Base-by-base conservation (phyloP, 176 grass and related monocot species). In the Leersia perrieri region DNA sequence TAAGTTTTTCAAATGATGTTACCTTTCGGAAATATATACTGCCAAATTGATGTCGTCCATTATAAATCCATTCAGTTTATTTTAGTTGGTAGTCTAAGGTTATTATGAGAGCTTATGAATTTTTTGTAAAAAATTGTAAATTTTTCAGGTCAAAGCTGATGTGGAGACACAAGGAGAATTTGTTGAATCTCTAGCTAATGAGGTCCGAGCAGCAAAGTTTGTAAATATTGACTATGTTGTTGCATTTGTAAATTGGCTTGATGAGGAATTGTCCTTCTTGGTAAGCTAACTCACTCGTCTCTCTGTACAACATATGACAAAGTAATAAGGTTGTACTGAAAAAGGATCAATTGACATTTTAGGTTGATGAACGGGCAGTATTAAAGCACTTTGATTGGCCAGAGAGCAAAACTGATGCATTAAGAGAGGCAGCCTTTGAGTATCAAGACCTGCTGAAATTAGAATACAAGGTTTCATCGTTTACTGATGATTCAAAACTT, bases 341-440 rank as follows among this genome's bases (percentile, higher is more conserved):
- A 63, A 60, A 62, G 8, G 20, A 84, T 69, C 35, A 38, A 38
- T 7, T 38, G 35, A 88, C 0, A 14, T 51, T 88, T 84, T 89
- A 98, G 95, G 95, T 98, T 72, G 95, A 98, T 51, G 95, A 98
- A 61, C 58, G 92, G 66, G 95, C 92, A 69, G 95, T 97, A 55
- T 80, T 97, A 57, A 97, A 97, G 73, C 95, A 98, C 67, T 97
- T 97, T 18, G 94, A 97, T 80, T 97, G 94, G 94, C 91, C 89
- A 68, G 94, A 97, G 70, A 89, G 87, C 72, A 97, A 97, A 88
- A 92, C 94, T n/a, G 91, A 97, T 86, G 94, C 94, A 65, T 65
- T 94, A 81, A 84, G 94, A 82, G n/a, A n/a, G n/a, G n/a, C n/a
- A n/a, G n/a, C n/a, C n/a, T n/a, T n/a, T n/a, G n/a, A n/a, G n/a